phyloP scores from a whole-genome alignment of 257 asterid species.

The Orobanche coerulescens region DNA sequence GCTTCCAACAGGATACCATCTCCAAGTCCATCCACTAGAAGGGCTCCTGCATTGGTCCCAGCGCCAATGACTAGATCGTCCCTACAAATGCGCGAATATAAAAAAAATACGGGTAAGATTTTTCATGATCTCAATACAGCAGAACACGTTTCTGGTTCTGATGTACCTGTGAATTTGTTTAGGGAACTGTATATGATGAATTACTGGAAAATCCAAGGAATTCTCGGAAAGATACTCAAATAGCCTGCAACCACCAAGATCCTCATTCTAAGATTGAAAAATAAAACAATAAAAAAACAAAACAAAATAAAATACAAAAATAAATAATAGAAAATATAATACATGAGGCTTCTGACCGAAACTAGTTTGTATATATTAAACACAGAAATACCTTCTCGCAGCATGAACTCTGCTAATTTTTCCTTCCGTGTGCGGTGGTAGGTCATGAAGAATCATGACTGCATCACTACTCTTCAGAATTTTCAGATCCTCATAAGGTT shows the following conservation, averaged over 20 bases:
- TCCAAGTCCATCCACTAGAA: conserved; percentile 92
- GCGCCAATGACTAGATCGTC: conserved; percentile 91
- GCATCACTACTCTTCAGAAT: conserved; percentile 64
- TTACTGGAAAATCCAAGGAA: conserved; percentile 72
- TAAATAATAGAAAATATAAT: too few relatives aligned
- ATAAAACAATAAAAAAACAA: too few relatives aligned
- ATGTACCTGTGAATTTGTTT: conserved; percentile 62
- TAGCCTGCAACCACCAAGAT: conserved; percentile 54
- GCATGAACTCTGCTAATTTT: conserved; percentile 11
- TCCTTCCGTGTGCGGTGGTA: too few relatives aligned
- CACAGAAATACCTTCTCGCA: conserved; percentile 2
- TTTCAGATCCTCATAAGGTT: conserved; percentile 62
- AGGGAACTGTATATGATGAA: conserved; percentile 85
- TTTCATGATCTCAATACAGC: conserved; percentile 2
- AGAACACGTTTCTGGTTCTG: conserved; percentile 13
- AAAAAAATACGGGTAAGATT: conserved; percentile 14
- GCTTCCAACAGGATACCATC: conserved; percentile 89
- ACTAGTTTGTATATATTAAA: too few relatives aligned
- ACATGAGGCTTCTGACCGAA: too few relatives aligned
- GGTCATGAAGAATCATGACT: conserved; percentile 71
- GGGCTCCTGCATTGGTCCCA: conserved; percentile 82
- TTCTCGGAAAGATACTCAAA: conserved; percentile 81
- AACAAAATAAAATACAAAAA: too few relatives aligned
- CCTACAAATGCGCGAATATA: conserved; percentile 36
- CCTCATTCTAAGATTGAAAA: conserved; percentile 7